Evolutionary conservation across 2,329 filamentous ascomycete species (phyloP), one percentile per base, ranked within the genome.

Genomic region (Xylariales sp.): DNA sequence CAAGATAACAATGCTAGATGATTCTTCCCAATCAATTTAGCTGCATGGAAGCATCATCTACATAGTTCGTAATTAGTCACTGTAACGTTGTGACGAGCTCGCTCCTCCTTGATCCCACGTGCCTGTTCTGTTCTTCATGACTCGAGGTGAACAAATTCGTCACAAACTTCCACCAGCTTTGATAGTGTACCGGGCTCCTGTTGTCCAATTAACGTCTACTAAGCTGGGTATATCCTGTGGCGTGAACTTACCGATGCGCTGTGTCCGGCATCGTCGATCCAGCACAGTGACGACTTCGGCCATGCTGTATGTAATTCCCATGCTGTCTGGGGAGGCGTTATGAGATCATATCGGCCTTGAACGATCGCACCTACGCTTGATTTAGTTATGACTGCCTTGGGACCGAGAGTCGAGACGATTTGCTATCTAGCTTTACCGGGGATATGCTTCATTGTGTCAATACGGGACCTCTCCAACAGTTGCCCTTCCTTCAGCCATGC

Each of bases 371-470:
- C 4, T 16, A 18, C n/a, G 24, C 24, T n/a, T n/a, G n/a, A n/a
- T n/a, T n/a, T n/a, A n/a, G n/a, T n/a, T n/a, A n/a, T n/a, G n/a
- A n/a, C n/a, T n/a, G n/a, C n/a, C n/a, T n/a, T n/a, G n/a, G n/a
- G n/a, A n/a, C n/a, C n/a, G n/a, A n/a, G n/a, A n/a, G n/a, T n/a
- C n/a, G n/a, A 16, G 4, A 24, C 6, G n/a, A 43, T 11, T 41
- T 28, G 5, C 3, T 2, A 27, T 15, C 3, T 9, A 2, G 9
- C 27, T 34, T 4, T 19, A 43, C 47, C 47, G 15, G 45, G 45
- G 5, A 49, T 47, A 36, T 49, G 32, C 20, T 43, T 43, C 14
- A 49, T 49, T 33, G 47, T 49, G n/a, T 24, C 45, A 31, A 49
- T 47, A 14, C 47, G 47, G 3, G 12, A 39, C 5, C 42, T 44